Base-by-base conservation (phyloP, 164 flowering plant species). In the Magnolia officinalis region DNA sequence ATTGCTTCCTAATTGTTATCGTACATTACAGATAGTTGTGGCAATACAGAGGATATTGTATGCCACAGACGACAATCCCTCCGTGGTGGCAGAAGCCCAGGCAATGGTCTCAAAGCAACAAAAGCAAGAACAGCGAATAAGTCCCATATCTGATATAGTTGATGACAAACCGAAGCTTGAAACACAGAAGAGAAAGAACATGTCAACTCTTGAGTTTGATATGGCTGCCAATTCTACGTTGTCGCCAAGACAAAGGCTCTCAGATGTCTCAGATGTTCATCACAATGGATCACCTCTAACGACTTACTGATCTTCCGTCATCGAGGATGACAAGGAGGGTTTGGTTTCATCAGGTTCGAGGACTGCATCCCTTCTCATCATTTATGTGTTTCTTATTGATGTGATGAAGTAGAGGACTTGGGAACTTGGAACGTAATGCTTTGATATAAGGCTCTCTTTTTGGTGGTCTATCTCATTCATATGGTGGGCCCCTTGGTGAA, bases 41-140 rank as follows among this genome's bases (percentile, higher is more conserved):
- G 98, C 98, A 1, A 87, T 93, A 24, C 84, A 89, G 81, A 88
- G 81, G 84, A 91, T 96, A 67, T 73, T 96, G 50, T 96, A 96
- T 83, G 96, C 98, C 50, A 66, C 90, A 23, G 98, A 92, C 72
- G 90, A 89, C 70, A 91, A 80, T 84, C 85, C 86, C 66, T 84
- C 98, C 3, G 89, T 88, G 65, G 88, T 92, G 70, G 98, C 83
- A 24, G 96, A 93, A 80, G 95, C 95, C 72, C 90, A 91, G 82
- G 95, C 92, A 26, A 83, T 92, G 88, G 31, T 92, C 74, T 75
- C 88, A 20, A 77, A 75, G 76, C 77, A 78, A 1, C 80, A 79
- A 63, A 81, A 82, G 67, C 87, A 84, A 72, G 68, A 75, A 0
- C 84, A 84, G 18, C 76, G 72, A 24, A 71, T 87, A 80, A 86